Base-by-base conservation (phyloP, 2,329 filamentous ascomycete species). In the Epichloe brachyelytri region DNA sequence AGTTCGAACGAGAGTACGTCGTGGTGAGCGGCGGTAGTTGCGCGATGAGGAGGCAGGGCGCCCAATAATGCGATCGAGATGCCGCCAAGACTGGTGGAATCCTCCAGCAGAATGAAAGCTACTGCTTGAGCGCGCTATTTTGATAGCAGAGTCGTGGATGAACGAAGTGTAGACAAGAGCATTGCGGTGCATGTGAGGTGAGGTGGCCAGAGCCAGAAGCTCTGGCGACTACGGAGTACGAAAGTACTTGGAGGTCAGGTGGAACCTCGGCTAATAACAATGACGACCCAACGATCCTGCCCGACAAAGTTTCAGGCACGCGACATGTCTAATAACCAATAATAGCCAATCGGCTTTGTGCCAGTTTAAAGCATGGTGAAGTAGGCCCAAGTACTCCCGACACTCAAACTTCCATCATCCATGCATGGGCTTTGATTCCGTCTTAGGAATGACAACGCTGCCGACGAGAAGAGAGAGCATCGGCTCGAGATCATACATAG, bases 251-350 rank as follows among this genome's bases (percentile, higher is more conserved):
- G 14, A 38, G 12, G 36, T 14, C 36, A 57, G 62, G 62, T 49
- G 58, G 59, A 65, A 64, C 62, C 57, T 65, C 64, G 63, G 64
- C 51, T 66, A 65, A 65, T 65, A 65, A 65, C 61, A 50, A 30
- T 37, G 33, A 8, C 43, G 20, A 53, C 51, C 51, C 43, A 30
- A 20, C 37, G 10, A 43, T 37, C 15, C 30, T 10, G 10, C 30
- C 8, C 10, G 30, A 30, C 30, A 30, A 30, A 30, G 30, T 30
- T 30, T 30, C 30, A 30, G 30, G 30, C 47, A 49, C 47, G 38
- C 47, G 22, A 49, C 47, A 30, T 11, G 30, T 30, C 2, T 30
- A 10, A 30, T 10, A 10, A 30, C 26, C 26, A 8, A 30, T 3
- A 3, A 30, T 3, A 30, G 26, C 7, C 26, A 11, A 30, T 30